phyloP scores from a whole-genome alignment of 2,329 filamentous ascomycete species.

The Xylaria sp. region DNA sequence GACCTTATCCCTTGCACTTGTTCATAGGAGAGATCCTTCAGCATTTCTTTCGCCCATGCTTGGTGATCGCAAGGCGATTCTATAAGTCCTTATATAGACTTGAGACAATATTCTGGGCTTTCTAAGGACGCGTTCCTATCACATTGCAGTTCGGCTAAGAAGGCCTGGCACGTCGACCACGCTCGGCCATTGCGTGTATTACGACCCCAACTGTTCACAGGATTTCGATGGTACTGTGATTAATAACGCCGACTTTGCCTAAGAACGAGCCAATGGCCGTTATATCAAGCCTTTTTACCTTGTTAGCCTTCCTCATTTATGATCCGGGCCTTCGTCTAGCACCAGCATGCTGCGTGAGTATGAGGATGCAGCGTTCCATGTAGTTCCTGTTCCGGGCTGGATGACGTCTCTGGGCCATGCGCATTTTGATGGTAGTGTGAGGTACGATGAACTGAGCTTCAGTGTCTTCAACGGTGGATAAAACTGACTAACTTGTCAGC shows the following conservation, averaged over 20 bases:
- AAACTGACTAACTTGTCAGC: slow-evolving; percentile 68
- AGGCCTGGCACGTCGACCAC: slow-evolving; percentile 61
- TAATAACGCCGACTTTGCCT: slow-evolving; percentile 65
- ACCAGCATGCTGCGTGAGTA: slow-evolving; percentile 63
- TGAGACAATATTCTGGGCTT: slow-evolving; percentile 55
- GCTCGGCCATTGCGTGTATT: slow-evolving; percentile 63
- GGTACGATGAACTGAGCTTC: background rate
- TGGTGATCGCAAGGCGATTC: slow-evolving; percentile 14
- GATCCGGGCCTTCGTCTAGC: slow-evolving; percentile 68
- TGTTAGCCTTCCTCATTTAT: slow-evolving; percentile 58
- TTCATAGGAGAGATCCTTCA: background rate
- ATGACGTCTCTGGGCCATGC: slow-evolving; percentile 60
- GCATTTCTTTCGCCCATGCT: background rate
- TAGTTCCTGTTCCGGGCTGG: slow-evolving; percentile 66
- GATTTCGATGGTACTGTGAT: slow-evolving; percentile 62
- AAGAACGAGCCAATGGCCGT: slow-evolving; percentile 68
- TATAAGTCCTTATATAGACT: slow-evolving; percentile 47
- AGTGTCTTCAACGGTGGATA: background rate
- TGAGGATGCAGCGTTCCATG: slow-evolving; percentile 66
- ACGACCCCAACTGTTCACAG: slow-evolving; percentile 69
- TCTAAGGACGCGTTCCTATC: background rate
- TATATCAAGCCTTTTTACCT: slow-evolving; percentile 69
- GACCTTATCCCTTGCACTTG: background rate
- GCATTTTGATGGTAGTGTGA: slow-evolving; percentile 68
- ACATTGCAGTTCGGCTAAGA: background rate